Evolutionary conservation across 2,329 filamentous ascomycete genomes (phyloP).

Genomic region (Colletotrichum agaves): DNA sequence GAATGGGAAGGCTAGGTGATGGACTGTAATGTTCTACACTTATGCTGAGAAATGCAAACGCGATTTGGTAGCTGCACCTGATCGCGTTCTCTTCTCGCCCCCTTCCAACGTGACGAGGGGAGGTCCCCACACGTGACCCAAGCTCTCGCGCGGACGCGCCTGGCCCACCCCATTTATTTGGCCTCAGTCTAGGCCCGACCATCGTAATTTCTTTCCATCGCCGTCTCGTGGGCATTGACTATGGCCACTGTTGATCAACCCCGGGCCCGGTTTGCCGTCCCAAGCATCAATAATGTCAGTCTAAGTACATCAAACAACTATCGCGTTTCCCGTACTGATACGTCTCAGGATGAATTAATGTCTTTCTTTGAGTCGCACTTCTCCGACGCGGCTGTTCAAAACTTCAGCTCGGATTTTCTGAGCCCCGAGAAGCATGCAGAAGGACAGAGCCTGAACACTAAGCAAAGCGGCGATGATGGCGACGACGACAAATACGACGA

Average conservation of each 20-base stretch:
- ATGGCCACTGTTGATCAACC: constrained; percentile 9
- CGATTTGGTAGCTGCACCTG: constrained; percentile 11
- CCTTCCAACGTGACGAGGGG: constrained; percentile 5
- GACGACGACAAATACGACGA: constrained; percentile 43
- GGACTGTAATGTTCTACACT: neutral
- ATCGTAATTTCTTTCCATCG: neutral
- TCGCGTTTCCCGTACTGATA: constrained; percentile 29
- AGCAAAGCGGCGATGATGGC: constrained; percentile 38
- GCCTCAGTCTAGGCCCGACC: constrained; percentile 1
- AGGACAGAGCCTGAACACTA: constrained; percentile 38
- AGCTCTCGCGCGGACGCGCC: constrained; percentile 27
- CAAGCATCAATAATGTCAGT: constrained; percentile 33
- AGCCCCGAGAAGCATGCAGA: constrained; percentile 42
- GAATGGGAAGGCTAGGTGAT: neutral
- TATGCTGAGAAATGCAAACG: constrained; percentile 20
- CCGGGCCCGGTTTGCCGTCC: constrained; percentile 6
- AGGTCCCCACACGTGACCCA: constrained; percentile 34
- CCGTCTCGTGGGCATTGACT: neutral
- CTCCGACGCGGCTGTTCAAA: constrained; percentile 54
- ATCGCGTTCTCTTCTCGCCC: neutral
- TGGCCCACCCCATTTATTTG: constrained; percentile 8
- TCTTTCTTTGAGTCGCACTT: constrained; percentile 72
- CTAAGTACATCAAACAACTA: neutral
- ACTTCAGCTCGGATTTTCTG: constrained; percentile 60
- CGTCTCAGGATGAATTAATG: constrained; percentile 65